These are phyloP conservation scores for Hysterangium stoloniferum DNA, from an alignment of 768 basidiomycete species.

Conservation along the genomic window DNA sequence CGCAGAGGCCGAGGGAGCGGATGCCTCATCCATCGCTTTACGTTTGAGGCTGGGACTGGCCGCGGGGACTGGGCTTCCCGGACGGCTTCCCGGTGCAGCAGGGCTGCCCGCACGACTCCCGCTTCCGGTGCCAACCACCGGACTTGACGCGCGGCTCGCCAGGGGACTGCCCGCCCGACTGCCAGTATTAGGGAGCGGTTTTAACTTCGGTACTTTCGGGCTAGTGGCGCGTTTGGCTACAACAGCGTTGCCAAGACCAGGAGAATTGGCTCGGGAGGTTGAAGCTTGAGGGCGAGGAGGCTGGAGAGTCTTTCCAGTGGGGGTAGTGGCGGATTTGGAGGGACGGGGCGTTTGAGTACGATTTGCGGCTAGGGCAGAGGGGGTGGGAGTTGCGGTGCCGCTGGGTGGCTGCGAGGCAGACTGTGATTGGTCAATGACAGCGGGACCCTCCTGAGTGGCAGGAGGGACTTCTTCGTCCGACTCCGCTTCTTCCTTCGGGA, in stretches of 20 bases:
- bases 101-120: conserved; percentile 31
- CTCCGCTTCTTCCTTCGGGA: conserved; percentile 64
- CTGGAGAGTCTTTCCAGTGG: conserved; percentile 21
- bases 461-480: conserved; percentile 46
- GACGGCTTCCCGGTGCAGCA: conserved; percentile 21
- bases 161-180: conserved; percentile 59
- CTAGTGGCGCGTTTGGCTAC: conserved; percentile 83
- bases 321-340: conserved; percentile 12
- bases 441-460: conserved; percentile 16
- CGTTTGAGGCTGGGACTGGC: conserved; percentile 46
- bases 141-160: conserved; percentile 45
- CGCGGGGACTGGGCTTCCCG: conserved; percentile 30
- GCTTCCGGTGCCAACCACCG: conserved; percentile 29
- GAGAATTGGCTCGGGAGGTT: conserved; percentile 44
- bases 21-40: conserved; percentile 41
- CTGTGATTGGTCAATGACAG: conserved; percentile 12
- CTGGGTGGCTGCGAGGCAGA: conserved; percentile 5
- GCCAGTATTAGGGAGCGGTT: conserved; percentile 26
- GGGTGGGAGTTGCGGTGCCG: not conserved
- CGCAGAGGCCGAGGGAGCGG: conserved; percentile 8
- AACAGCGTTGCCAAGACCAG: conserved; percentile 55
- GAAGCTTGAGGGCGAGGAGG: conserved; percentile 31
- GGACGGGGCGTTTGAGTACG: conserved; percentile 38
- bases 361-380: conserved; percentile 20
- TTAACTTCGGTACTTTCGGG: conserved; percentile 61